Conservation (phyloP, 1,284 basidiomycete genomes). For the Cryptococcus sp. region DNA sequence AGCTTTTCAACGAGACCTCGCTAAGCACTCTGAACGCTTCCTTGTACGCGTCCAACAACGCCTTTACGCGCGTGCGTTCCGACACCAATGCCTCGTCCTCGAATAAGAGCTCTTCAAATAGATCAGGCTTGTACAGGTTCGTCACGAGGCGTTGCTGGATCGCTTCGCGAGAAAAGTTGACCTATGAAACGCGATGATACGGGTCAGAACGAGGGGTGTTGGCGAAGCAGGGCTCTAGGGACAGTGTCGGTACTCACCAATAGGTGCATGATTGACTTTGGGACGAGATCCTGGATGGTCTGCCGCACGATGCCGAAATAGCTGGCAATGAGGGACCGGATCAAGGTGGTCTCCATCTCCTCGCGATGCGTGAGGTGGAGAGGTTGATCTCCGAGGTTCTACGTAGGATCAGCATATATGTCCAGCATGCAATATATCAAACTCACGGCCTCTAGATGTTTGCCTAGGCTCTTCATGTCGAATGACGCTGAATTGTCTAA, state of each 20-base stretch:
- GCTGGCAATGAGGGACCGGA: constrained; percentile 88
- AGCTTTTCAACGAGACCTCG: constrained; percentile 52
- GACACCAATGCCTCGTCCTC: constrained; percentile 95
- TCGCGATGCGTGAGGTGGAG: constrained; percentile 71
- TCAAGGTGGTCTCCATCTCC: constrained; percentile 94
- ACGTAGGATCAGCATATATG: constrained; percentile 13
- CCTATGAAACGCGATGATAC: constrained; percentile 56
- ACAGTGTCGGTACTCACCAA: constrained; percentile 33
- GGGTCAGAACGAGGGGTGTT: neutral
- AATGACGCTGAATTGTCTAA: constrained; percentile 66
- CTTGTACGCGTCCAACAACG: constrained; percentile 92
- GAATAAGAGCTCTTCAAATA: constrained; percentile 87
- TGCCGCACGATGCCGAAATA: constrained; percentile 97
- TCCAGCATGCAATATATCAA: neutral
- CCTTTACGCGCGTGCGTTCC: constrained; percentile 91
- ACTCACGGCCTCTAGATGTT: constrained; percentile 89
- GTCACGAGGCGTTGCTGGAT: constrained; percentile 95
- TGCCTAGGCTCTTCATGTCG: constrained; percentile 98
- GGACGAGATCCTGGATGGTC: constrained; percentile 94
- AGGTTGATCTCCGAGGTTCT: constrained; percentile 64
- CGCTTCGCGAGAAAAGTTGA: constrained; percentile 93
- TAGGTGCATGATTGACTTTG: constrained; percentile 91
- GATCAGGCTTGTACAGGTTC: constrained; percentile 86
- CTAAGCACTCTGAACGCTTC: constrained; percentile 78
- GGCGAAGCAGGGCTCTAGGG: neutral